Percentiles rank a stretch among this genome's conserved stretches.
Evolutionary conservation across 495 filamentous ascomycete species (phyloP).

Genomic region (Daldinia decipiens): DNA sequence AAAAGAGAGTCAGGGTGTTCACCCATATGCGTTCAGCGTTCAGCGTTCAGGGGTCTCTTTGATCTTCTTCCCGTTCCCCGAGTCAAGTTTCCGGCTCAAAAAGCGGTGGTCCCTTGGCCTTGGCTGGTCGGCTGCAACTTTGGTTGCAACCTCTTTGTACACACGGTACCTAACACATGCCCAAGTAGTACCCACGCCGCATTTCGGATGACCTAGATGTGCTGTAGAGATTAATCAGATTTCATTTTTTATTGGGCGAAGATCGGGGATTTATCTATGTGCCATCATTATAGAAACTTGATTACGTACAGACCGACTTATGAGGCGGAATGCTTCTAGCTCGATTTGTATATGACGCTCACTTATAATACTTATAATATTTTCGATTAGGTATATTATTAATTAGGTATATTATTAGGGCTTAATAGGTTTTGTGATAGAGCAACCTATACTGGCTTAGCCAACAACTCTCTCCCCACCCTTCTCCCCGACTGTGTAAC

Average conservation of each 20-base stretch:
- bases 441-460: neutral
- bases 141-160: conserved; percentile 32
- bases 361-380: neutral
- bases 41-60: conserved; percentile 34
- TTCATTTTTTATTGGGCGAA: conserved; percentile 23
- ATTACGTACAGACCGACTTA: conserved; percentile 31
- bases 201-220: conserved; percentile 8
- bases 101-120: conserved; percentile 21
- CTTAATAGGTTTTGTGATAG: conserved; percentile 7
- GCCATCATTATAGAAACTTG: conserved; percentile 23
- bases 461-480: neutral
- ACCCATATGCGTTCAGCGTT: conserved; percentile 33
- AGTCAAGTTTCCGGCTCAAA: conserved; percentile 44
- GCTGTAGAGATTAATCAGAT: conserved; percentile 18
- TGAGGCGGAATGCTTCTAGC: conserved; percentile 7
- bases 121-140: conserved; percentile 39
- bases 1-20: conserved; percentile 40
- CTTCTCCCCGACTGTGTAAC: neutral
- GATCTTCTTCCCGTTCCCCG: conserved; percentile 42
- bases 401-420: neutral
- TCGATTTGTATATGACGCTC: conserved; percentile 20
- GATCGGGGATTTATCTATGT: conserved; percentile 41
- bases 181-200: conserved; percentile 24
- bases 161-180: neutral
- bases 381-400: conserved; percentile 2